Evolutionary conservation across 2,329 filamentous ascomycete genomes (phyloP).

Genomic region (Knoxdaviesia proteae): DNA sequence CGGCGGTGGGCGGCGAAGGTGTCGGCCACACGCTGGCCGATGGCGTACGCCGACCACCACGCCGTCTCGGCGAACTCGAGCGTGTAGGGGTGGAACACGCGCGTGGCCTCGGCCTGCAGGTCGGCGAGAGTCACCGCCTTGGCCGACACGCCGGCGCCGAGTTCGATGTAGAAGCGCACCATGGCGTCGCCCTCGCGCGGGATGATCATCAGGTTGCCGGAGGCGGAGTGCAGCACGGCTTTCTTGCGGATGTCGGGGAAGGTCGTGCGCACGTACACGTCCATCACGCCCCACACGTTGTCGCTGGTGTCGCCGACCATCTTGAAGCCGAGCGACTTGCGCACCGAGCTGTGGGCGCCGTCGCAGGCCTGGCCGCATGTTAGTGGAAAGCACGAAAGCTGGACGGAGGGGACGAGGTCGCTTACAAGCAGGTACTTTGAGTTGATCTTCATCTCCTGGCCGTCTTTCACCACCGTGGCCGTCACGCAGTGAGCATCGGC

Average conservation of each 20-base stretch:
- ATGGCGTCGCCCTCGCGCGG: conserved; percentile 36
- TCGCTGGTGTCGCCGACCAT: conserved; percentile 40
- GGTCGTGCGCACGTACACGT: conserved; percentile 30
- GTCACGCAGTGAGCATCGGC: conserved; percentile 20
- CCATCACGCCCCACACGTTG: conserved; percentile 35
- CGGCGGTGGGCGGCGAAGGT: conserved; percentile 31
- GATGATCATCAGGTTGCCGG: conserved; percentile 38
- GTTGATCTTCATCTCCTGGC: conserved; percentile 16
- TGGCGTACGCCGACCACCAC: conserved; percentile 45
- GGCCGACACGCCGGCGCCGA: conserved; percentile 24
- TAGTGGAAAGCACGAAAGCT: neutral
- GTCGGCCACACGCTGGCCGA: conserved; percentile 40
- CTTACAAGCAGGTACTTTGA: conserved; percentile 31
- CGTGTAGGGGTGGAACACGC: conserved; percentile 31
- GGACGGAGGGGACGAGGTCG: conserved; percentile 3
- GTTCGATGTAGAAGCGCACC: conserved; percentile 40
- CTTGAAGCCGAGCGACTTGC: conserved; percentile 26
- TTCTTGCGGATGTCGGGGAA: conserved; percentile 43
- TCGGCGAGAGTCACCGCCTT: conserved; percentile 29
- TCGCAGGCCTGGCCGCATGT: conserved; percentile 13
- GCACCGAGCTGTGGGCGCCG: conserved; percentile 28
- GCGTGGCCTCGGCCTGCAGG: conserved; percentile 28
- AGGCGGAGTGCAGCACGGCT: conserved; percentile 27
- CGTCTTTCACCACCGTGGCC: conserved; percentile 17
- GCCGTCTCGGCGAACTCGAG: conserved; percentile 30